Evolutionary conservation across 1,284 basidiomycete genomes (phyloP), one percentile per base, ranked within the genome.

Genomic region (Cryptococcus floricola): DNA sequence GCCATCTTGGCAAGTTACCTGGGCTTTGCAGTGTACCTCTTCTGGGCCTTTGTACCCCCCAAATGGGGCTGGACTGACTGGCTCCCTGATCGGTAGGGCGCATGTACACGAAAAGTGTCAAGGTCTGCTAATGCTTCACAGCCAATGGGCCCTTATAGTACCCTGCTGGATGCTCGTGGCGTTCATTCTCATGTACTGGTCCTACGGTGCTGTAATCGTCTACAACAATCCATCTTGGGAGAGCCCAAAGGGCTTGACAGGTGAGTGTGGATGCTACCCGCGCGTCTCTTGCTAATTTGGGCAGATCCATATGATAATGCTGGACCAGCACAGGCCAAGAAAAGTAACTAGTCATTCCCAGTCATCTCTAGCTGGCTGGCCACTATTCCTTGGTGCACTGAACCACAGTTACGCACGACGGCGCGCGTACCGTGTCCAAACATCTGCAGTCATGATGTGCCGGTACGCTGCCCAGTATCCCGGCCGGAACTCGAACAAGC

Each of bases 141-240:
- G 90, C 28, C 89, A 93, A 80, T 93, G 91, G 90, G 83, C 88
- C 19, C 67, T 92, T 28, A 81, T 93, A 37, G 72, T 93, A n/a
- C 91, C 91, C 25, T 84, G 89, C 16, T 93, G 87, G 77, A 81
- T 87, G 13, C 80, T 89, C 63, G 76, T 91, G 45, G 64, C 87
- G 13, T 82, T 87, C 45, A 81, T 92, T 45, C 80, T 89, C 54
- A 86, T 88, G 2, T 93, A 92, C 74, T 83, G 85, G 70, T 80
- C 82, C 2, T 92, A 93, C 70, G 86, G 86, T 61, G 84, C 86
- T 6, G 77, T 93, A 59, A 87, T 87, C 0, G 76, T 91, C 9
- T 82, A 82, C 55, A 80, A 80, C 12, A 89, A 88, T 8, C 91
- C 91, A 1, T 62, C 81, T 4, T 87, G 91, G 63, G 79, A 81